A percentile compares a stretch with the other conserved stretches of the same genome.
Conservation (phyloP, 1,284 basidiomycete genomes). For the Pseudozyma sp. region DNA sequence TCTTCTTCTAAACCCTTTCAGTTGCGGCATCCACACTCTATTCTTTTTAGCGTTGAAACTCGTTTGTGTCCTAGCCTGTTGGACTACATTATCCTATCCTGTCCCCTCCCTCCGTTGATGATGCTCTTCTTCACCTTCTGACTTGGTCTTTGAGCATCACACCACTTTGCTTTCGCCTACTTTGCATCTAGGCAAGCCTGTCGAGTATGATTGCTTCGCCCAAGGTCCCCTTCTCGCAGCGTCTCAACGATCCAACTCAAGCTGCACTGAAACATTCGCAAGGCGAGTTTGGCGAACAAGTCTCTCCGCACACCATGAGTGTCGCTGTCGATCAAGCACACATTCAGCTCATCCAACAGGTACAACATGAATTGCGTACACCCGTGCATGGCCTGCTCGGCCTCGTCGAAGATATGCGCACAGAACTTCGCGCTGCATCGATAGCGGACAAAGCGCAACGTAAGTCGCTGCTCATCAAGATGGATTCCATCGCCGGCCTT, state of each 20-base stretch:
- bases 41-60: neutral
- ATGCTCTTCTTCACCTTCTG: neutral
- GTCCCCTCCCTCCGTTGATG: neutral
- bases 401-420: conserved; percentile 27
- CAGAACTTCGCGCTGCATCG: conserved; percentile 18
- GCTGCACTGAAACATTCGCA: conserved; percentile 10
- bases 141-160: neutral
- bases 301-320: conserved; percentile 27
- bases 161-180: neutral
- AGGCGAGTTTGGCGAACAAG: conserved; percentile 31
- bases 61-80: neutral
- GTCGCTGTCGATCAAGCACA: conserved; percentile 48
- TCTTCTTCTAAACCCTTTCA: neutral
- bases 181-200: neutral
- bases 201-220: conserved; percentile 19
- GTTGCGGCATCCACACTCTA: conserved; percentile 8
- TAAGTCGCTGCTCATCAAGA: conserved; percentile 28
- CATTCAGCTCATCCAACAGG: conserved; percentile 51
- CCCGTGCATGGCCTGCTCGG: conserved; percentile 51
- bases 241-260: conserved; percentile 17
- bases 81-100: neutral
- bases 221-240: conserved; percentile 26
- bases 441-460: conserved; percentile 11
- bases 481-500: conserved; percentile 38
- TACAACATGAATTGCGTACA: conserved; percentile 58